Evolutionary conservation across 768 basidiomycete genomes (phyloP).

Genomic region (Russula olivacea): DNA sequence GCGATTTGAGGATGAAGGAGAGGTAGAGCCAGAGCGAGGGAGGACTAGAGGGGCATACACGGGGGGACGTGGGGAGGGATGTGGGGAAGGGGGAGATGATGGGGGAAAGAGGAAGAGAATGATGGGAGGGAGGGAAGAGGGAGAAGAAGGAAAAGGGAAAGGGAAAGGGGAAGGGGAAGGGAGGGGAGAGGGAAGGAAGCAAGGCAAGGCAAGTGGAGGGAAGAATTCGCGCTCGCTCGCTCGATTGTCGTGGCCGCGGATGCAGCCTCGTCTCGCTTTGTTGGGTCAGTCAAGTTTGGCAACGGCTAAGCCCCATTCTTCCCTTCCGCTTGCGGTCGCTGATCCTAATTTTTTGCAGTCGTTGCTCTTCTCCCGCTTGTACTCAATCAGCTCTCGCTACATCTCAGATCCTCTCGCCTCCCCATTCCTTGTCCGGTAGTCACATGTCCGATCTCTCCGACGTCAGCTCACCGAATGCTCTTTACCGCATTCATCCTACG

Average conservation of each 20-base stretch:
- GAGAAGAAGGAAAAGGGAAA: conserved; percentile 17
- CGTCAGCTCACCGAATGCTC: conserved; percentile 7
- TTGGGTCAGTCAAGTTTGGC: not conserved
- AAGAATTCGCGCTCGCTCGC: conserved; percentile 1
- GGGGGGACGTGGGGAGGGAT: conserved; percentile 43
- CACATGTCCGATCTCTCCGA: conserved; percentile 24
- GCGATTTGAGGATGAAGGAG: conserved; percentile 19
- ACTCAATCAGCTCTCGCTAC: not conserved
- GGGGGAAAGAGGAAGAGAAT: not conserved
- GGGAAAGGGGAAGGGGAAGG: conserved; percentile 26
- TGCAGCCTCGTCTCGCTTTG: not conserved
- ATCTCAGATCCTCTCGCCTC: conserved; percentile 12
- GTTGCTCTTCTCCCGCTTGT: conserved; percentile 5
- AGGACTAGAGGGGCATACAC: conserved; percentile 31
- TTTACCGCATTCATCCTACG: not conserved
- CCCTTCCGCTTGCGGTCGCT: conserved; percentile 7
- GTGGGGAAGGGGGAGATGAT: not conserved
- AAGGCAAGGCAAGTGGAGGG: not conserved
- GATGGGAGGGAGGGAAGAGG: not conserved
- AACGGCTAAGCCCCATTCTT: conserved; percentile 10
- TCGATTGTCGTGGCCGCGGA: conserved; percentile 16
- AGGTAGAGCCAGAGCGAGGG: conserved; percentile 45
- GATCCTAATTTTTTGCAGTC: conserved; percentile 7
- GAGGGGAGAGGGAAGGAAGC: conserved; percentile 5
- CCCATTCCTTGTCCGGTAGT: conserved; percentile 6